Conservation (phyloP, 192 early-diverging fungal species). For the Pilobolus umbonatus region DNA sequence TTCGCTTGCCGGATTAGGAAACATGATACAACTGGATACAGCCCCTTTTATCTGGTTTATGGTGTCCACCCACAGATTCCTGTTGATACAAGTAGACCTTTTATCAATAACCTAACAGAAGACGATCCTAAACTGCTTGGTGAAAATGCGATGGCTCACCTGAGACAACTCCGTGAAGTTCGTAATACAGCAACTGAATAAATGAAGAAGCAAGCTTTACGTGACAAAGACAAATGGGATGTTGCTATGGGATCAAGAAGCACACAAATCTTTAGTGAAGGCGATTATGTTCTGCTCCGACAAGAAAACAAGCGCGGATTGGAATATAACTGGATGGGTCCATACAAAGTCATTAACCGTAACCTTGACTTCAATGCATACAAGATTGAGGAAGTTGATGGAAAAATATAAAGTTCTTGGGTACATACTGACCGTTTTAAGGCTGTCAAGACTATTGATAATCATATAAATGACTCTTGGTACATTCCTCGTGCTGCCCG, state of each 20-base stretch:
- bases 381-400: background rate
- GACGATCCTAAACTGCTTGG: background rate
- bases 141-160: background rate
- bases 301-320: conserved; percentile 3
- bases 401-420: conserved; percentile 10
- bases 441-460: background rate
- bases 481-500: conserved; percentile 5
- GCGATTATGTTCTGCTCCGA: background rate
- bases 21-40: conserved; percentile 13
- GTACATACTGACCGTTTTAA: conserved; percentile 2
- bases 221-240: background rate
- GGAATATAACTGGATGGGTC: conserved; percentile 17
- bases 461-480: background rate
- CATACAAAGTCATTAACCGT: background rate
- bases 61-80: conserved; percentile 16
- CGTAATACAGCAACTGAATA: background rate
- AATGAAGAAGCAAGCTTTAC: background rate
- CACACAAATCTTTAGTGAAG: background rate
- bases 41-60: conserved; percentile 21
- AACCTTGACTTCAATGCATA: conserved; percentile 5
- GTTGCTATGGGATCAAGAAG: background rate
- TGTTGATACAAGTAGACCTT: conserved; percentile 1
- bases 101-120: conserved; percentile 1
- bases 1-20: conserved; percentile 20
- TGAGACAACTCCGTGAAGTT: background rate